Base-by-base conservation (phyloP, 257 asterid species). In the Forsythia suspensa region DNA sequence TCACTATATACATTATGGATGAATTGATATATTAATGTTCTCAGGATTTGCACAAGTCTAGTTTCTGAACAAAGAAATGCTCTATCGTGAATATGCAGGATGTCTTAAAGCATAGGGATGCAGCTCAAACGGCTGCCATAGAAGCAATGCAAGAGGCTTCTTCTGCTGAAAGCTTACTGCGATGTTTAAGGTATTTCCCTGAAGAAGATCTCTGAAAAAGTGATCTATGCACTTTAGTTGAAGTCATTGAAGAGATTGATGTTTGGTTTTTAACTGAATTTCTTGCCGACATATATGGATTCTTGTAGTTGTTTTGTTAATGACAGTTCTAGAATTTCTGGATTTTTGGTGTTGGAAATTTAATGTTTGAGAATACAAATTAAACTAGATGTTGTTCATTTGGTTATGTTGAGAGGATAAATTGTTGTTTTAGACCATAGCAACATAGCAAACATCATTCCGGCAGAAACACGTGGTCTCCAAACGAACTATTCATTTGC, bases 111-210 rank as follows among this genome's bases (percentile, higher is more conserved):
- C 89, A 92, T 84, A 91, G 98, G 85, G 97, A 91, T 80, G 87
- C 97, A 11, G 97, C 98, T 36, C 98, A 93, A 87, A 83, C 88
- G 15, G 97, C 98, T 80, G 99, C 99, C 48, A 86, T 89, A 79
- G 99, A 93, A 84, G 99, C 99, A 77, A 90, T 93, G 86, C 96
- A 91, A 82, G 98, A 92, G 84, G 98, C 98, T 83, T 91, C 98
- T 8, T 80, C 89, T 55, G 91, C 97, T 0, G 99, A 95, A 87
- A 92, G 87, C 80, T 88, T 95, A 73, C 98, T 95, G 80, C 90
- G 88, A 75, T 95, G 99, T 84, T 84, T 95, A 84, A 93, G 98
- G 99, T 95, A 91, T 71, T 80, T 87, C 75, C 61, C 42, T 71
- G 2, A 52, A 55, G 55, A 46, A 46, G 4, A 46, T 46, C 9